Evolutionary conservation across 805 yeast species (phyloP), one percentile per base, ranked within the genome.

Genomic region (Scheffersomyces spartinae): DNA sequence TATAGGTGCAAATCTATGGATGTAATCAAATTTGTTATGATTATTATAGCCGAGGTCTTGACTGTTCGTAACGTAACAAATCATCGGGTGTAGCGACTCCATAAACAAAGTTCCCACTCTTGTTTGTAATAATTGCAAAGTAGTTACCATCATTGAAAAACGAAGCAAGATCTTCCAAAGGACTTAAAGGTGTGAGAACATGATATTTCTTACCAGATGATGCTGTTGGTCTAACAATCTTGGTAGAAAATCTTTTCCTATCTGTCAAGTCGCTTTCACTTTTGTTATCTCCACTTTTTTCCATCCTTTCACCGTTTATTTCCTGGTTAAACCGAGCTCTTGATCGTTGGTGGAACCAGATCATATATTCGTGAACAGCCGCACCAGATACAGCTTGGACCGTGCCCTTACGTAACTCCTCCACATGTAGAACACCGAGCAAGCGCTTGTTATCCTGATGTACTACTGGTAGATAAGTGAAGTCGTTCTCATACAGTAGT

Each of bases 71-170:
- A 31, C 48, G 49, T 7, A 49, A 45, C 33, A 67, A 43, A 36
- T 64, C 71, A 21, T 61, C 64, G 13, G 63, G 60, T 2, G 73
- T 68, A 15, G 72, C 76, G 10, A 71, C 75, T 4, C 74, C 78
- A 27, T 71, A 58, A 7, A 71, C 75, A 41, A 69, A 62, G 34
- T 56, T 56, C 4, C 71, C 63, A 24, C 60, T 60, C 14, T 45
- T 60, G 33, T 70, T 73, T 22, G 77, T 69, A 25, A 71, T 52
- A n/a, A 70, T 69, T 4, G 76, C 77, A 39, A 71, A 68, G 34
- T 57, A 68, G 32, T 61, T 51, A 10, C 69, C 73, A 12, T 44
- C 30, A 28, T 53, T 59, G 43, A 71, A 70, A 35, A 71, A 71
- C 18, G 33, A 39, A 12, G 70, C 71, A 34, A 71, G 58, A 2